Percentiles rank a stretch among this genome's conserved stretches.
phyloP scores from a whole-genome alignment of 2,329 filamentous ascomycete species.

The Phialophora chinensis region DNA sequence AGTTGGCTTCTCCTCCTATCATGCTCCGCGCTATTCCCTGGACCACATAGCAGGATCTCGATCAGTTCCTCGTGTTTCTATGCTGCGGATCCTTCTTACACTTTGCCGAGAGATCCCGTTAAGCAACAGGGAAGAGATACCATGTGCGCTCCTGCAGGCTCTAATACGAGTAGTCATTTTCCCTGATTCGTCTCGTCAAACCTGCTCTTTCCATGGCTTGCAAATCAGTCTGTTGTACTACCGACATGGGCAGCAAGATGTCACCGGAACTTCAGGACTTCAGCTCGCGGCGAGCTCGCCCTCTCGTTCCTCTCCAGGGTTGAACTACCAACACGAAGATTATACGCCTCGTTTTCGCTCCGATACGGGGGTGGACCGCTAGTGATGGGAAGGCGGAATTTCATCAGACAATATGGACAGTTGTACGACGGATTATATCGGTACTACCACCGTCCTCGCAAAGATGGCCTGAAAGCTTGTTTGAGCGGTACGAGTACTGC shows the following conservation, averaged over 20 bases:
- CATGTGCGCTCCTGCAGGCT: neutral
- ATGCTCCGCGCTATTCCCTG: neutral
- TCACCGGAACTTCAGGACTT: neutral
- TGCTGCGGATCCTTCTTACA: neutral
- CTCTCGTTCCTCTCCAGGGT: neutral
- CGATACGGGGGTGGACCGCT: neutral
- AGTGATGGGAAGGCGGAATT: neutral
- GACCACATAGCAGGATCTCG: neutral
- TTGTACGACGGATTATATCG: neutral
- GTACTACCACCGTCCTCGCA: neutral
- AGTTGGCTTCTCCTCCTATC: neutral
- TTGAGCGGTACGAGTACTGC: neutral
- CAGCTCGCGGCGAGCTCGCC: neutral
- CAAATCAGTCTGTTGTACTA: neutral
- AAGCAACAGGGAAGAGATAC: neutral
- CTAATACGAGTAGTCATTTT: neutral
- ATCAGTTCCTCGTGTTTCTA: neutral
- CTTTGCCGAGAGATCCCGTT: neutral
- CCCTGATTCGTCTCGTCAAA: neutral
- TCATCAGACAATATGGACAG: neutral
- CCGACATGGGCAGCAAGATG: neutral
- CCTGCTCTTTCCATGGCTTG: neutral
- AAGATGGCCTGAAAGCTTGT: neutral
- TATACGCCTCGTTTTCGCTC: neutral
- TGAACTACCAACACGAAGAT: neutral